phyloP scores from a whole-genome alignment of 2,329 filamentous ascomycete species.

The Aureobasidium sp. region DNA sequence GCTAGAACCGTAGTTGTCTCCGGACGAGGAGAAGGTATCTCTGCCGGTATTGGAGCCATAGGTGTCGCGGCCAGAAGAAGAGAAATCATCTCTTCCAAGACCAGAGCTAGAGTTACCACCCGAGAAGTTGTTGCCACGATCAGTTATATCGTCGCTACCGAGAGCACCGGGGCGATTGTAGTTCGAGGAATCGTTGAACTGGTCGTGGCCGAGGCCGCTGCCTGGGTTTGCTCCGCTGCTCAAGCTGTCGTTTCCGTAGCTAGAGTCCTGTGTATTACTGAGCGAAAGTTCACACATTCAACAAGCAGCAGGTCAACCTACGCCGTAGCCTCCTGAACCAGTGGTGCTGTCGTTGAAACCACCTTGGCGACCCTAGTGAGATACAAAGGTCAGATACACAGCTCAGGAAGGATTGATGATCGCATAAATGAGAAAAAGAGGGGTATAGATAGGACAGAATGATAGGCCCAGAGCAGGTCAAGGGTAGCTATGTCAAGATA shows the following conservation, averaged over 20 bases:
- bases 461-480: background rate
- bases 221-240: background rate
- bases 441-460: background rate
- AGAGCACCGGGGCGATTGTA: background rate
- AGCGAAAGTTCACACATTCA: background rate
- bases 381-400: background rate
- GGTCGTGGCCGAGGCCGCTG: background rate
- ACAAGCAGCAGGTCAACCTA: background rate
- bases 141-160: background rate
- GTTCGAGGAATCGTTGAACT: background rate
- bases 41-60: slow-evolving; percentile 21
- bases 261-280: background rate
- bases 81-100: slow-evolving; percentile 15
- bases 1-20: slow-evolving; percentile 4
- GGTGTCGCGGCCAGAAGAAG: slow-evolving; percentile 14
- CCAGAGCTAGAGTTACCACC: slow-evolving; percentile 15
- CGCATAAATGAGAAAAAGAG: background rate
- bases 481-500: background rate
- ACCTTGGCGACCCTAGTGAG: background rate
- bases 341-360: background rate
- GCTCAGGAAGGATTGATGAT: background rate
- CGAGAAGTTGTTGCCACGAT: background rate
- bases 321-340: background rate
- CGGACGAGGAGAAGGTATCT: slow-evolving; percentile 19
- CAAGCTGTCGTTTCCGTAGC: background rate